phyloP scores from a whole-genome alignment of 352 stramenopile genomes.

The Pythium biforme region DNA sequence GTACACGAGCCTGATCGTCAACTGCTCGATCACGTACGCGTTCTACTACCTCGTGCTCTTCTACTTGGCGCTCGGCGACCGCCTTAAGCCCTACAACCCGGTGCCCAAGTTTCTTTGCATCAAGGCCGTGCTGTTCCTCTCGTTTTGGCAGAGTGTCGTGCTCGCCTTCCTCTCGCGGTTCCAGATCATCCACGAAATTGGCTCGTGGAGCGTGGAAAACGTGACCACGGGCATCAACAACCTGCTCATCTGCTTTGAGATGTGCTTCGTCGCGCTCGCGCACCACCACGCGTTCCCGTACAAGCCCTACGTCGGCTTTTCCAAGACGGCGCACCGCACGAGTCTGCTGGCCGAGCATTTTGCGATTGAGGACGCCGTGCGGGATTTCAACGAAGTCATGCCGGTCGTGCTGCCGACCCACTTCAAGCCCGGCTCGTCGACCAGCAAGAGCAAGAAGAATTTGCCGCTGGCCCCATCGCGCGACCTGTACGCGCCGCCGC shows the following conservation, averaged over 20 bases:
- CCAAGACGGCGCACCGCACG: conserved; percentile 46
- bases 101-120: conserved; percentile 98
- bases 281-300: conserved; percentile 97
- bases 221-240: conserved; percentile 97
- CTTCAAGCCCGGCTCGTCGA: conserved; percentile 74
- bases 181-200: conserved; percentile 89
- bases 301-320: conserved; percentile 69
- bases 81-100: conserved; percentile 92
- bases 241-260: conserved; percentile 99
- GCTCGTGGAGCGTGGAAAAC: conserved; percentile 93
- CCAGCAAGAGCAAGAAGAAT: conserved; percentile 60
- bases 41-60: conserved; percentile 98
- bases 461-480: conserved; percentile 14
- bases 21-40: conserved; percentile 95
- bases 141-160: conserved; percentile 97
- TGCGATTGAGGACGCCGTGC: conserved; percentile 91
- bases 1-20: conserved; percentile 93
- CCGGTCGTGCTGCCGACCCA: conserved; percentile 76
- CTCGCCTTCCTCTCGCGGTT: conserved; percentile 89
- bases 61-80: conserved; percentile 91
- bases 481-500: conserved; percentile 38
- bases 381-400: conserved; percentile 93
- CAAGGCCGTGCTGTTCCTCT: conserved; percentile 98
- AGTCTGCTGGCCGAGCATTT: conserved; percentile 92
- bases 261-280: conserved; percentile 96